phyloP scores from a whole-genome alignment of 2,329 filamentous ascomycete species.

The Camptophora hylomeconis region DNA sequence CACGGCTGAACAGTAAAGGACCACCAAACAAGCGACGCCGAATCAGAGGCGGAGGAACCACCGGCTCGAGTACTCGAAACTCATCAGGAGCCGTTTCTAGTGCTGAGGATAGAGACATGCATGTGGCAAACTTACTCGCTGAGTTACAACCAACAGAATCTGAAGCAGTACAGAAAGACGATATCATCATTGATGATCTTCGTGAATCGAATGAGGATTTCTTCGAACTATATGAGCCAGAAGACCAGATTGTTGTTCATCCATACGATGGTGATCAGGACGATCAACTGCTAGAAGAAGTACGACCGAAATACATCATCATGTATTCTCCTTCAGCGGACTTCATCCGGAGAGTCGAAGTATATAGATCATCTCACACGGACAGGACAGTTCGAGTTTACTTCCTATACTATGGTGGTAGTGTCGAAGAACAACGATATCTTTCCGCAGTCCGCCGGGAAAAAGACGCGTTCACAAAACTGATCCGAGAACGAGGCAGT shows the following conservation, averaged over 20 bases:
- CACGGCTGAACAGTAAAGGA: slow-evolving; percentile 34
- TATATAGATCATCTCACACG: slow-evolving; percentile 80
- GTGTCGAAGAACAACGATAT: slow-evolving; percentile 90
- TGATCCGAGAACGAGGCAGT: slow-evolving; percentile 84
- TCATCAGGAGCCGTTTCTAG: slow-evolving; percentile 49
- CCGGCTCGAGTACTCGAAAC: slow-evolving; percentile 44
- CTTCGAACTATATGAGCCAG: slow-evolving; percentile 83
- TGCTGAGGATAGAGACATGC: slow-evolving; percentile 69
- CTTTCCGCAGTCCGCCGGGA: slow-evolving; percentile 80
- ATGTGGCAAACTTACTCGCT: slow-evolving; percentile 70
- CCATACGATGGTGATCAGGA: slow-evolving; percentile 93
- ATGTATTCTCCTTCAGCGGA: slow-evolving; percentile 97
- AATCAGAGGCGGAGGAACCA: slow-evolving; percentile 61
- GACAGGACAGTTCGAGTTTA: slow-evolving; percentile 84
- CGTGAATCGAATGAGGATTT: slow-evolving; percentile 66
- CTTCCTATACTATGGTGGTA: slow-evolving; percentile 91
- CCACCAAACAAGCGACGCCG: slow-evolving; percentile 78
- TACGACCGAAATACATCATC: slow-evolving; percentile 85
- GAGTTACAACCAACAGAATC: slow-evolving; percentile 70
- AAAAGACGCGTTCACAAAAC: slow-evolving; percentile 87
- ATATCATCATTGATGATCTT: slow-evolving; percentile 64
- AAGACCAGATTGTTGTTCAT: slow-evolving; percentile 76
- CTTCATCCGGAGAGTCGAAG: slow-evolving; percentile 87
- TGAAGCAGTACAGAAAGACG: slow-evolving; percentile 62
- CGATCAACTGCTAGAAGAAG: slow-evolving; percentile 88